Conservation (phyloP, 805 yeast genomes). For the Wickerhamomyces queroliae region DNA sequence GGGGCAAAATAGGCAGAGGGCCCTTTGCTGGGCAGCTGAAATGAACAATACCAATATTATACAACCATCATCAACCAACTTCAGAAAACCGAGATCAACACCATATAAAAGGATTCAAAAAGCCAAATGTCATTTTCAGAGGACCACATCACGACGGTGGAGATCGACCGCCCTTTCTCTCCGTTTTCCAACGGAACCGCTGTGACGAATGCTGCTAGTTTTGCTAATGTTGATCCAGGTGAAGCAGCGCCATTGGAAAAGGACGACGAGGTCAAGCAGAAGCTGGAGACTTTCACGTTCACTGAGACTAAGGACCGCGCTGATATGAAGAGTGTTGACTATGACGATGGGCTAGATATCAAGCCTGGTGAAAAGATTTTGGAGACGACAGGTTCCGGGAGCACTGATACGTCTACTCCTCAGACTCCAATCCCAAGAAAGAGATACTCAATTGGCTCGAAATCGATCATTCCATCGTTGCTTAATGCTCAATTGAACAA, state of each 20-base stretch:
- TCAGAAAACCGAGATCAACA: neutral
- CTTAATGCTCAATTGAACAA: constrained; percentile 23
- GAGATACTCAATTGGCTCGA: constrained; percentile 17
- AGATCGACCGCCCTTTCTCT: too few species aligned
- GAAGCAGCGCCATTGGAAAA: neutral
- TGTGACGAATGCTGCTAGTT: too few species aligned
- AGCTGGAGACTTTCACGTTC: constrained; percentile 1
- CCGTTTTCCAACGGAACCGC: neutral
- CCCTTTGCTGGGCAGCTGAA: too few species aligned
- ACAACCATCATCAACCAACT: too few species aligned
- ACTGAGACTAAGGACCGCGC: neutral
- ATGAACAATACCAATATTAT: too few species aligned
- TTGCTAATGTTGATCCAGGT: neutral
- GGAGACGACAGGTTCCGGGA: constrained; percentile 10
- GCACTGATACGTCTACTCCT: constrained; percentile 7
- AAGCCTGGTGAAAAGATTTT: constrained; percentile 13
- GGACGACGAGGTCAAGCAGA: neutral
- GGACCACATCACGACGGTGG: too few species aligned
- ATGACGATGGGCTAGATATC: neutral
- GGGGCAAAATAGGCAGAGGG: too few species aligned
- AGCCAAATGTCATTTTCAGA: too few species aligned
- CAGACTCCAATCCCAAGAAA: constrained; percentile 1
- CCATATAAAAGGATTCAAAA: too few species aligned
- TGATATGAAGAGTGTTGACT: constrained; percentile 5
- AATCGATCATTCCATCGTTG: constrained; percentile 19